Evolutionary conservation across 1,284 basidiomycete genomes (phyloP), one percentile per base, ranked within the genome.

Genomic region (Puccinia triticina): DNA sequence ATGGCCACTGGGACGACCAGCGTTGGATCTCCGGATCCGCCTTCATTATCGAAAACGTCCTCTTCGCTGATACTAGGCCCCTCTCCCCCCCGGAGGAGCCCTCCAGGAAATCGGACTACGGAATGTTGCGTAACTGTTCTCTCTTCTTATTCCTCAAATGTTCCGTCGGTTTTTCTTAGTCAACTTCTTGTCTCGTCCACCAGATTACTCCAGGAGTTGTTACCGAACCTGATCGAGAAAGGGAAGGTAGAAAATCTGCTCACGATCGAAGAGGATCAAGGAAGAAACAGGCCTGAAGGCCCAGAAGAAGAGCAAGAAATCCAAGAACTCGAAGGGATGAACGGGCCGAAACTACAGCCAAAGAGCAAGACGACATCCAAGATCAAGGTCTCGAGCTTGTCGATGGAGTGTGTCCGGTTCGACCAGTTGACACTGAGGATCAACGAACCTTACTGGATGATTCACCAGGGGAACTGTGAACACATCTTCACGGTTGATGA

Each of bases 401-500:
- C 59, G 29, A 82, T 82, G 80, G 74, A 78, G 48, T 37, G 32
- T 10, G 59, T 82, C 40, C n/a, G 55, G 8, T 71, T 82, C 34
- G 73, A 76, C n/a, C 66, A 76, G 43, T 40, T 82, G 26, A 57
- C 59, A 2, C 29, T 93, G 32, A 89, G 91, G 57, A 86, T 93
- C 43, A 90, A 92, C 84, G 89, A 92, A 85, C 93, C 93, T 0
- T 94, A 94, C 84, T 93, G 92, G 91, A 88, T 93, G 80, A 87
- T 94, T 26, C 93, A 94, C 85, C 89, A 90, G 82, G 93, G 93
- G 34, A 91, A 90, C 84, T 94, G 92, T 84, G 93, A 94, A 84
- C 93, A 94, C 85, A 92, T 91, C 85, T 85, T 93, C 53, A 89
- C 92, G 23, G 84, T 94, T 37, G 91, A 93, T 83, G 89, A 91